Evolutionary conservation across 2,329 filamentous ascomycete genomes (phyloP).

Genomic region (Fusarium sp.): DNA sequence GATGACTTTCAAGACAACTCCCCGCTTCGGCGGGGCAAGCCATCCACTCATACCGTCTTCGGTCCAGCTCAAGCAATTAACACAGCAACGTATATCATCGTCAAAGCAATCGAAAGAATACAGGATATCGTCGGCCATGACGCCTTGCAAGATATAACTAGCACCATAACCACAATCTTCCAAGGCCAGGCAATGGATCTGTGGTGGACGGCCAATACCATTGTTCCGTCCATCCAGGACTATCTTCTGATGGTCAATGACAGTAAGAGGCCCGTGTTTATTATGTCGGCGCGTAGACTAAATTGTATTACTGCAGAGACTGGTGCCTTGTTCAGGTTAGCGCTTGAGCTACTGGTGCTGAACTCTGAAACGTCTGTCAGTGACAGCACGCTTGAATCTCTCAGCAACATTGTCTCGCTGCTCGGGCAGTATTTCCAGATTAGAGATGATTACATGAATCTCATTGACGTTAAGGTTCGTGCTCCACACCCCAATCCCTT

Average conservation of each 20-base stretch:
- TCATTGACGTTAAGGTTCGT: background rate
- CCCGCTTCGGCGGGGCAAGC: background rate
- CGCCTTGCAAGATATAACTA: background rate
- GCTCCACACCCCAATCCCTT: accelerated
- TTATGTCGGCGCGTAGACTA: accelerated
- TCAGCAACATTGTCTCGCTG: background rate
- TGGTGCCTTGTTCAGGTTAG: background rate
- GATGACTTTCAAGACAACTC: conserved; percentile 14
- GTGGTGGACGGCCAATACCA: background rate
- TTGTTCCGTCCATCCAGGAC: background rate
- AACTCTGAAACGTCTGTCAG: background rate
- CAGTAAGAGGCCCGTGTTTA: background rate
- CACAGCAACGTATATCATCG: background rate
- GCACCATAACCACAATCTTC: background rate
- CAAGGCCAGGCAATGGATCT: conserved; percentile 5
- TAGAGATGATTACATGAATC: conserved; percentile 7
- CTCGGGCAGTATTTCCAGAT: conserved; percentile 7
- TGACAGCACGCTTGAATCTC: background rate
- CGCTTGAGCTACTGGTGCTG: background rate
- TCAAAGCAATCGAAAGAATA: background rate
- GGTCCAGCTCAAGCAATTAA: conserved; percentile 10
- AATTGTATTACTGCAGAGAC: background rate
- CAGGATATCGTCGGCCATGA: background rate
- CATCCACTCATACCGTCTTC: conserved; percentile 1
- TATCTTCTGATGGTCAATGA: background rate